Conservation (phyloP, 2,329 filamentous ascomycete genomes). For the Xylaria digitata region DNA sequence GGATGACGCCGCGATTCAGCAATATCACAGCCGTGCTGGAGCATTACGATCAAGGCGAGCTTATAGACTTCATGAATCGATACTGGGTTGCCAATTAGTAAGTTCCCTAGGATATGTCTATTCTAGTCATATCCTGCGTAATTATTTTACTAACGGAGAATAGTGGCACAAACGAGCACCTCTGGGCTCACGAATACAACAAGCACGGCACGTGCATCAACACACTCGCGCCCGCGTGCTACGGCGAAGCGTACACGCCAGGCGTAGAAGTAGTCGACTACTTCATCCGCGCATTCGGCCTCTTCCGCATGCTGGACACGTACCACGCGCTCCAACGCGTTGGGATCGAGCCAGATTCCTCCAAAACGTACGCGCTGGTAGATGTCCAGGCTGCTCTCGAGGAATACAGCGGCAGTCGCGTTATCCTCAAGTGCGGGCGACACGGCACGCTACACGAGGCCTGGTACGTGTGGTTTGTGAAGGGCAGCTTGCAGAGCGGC, state of each 20-base stretch:
- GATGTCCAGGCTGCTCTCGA: conserved; percentile 58
- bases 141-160: conserved; percentile 11
- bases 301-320: conserved; percentile 58
- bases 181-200: conserved; percentile 79
- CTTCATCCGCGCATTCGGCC: conserved; percentile 56
- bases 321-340: conserved; percentile 54
- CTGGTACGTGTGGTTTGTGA: conserved; percentile 66
- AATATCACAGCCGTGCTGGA: conserved; percentile 58
- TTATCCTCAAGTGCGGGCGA: conserved; percentile 58
- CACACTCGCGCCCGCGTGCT: conserved; percentile 74
- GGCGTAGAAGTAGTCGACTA: conserved; percentile 60
- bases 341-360: conserved; percentile 53
- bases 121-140: not conserved
- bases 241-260: conserved; percentile 61
- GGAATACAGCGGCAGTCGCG: conserved; percentile 57
- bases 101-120: conserved; percentile 27
- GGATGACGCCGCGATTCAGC: conserved; percentile 55
- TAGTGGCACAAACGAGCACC: conserved; percentile 55
- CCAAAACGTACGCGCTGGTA: conserved; percentile 56
- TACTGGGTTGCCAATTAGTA: conserved; percentile 58
- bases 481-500: conserved; percentile 63
- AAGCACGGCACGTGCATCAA: conserved; percentile 80
- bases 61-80: conserved; percentile 56
- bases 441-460: conserved; percentile 60
- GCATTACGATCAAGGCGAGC: conserved; percentile 54